These are phyloP conservation scores for Aegilops tauschii DNA, from an alignment of 176 grass and related monocot species.

Conservation along the genomic window DNA sequence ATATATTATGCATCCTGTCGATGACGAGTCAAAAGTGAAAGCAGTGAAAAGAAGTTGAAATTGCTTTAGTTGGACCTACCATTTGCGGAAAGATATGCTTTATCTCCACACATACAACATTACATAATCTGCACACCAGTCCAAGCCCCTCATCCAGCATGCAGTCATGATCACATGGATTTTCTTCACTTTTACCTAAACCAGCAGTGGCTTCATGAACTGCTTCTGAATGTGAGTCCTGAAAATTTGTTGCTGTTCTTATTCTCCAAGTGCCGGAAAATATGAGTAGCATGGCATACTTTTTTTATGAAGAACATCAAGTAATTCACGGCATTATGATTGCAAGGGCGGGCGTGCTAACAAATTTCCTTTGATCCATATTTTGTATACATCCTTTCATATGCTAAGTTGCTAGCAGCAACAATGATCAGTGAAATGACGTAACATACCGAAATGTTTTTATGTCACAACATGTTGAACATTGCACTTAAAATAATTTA, in stretches of 20 bases:
- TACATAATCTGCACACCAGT: conserved; percentile 59
- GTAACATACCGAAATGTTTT: neutral
- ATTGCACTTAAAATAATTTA: neutral
- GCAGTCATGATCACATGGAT: conserved; percentile 68
- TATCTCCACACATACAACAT: conserved; percentile 57
- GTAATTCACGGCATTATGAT: neutral
- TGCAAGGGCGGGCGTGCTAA: neutral
- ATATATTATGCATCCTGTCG: neutral
- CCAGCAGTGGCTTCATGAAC: conserved; percentile 3
- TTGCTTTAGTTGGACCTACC: conserved; percentile 42
- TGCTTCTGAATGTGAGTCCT: conserved; percentile 45
- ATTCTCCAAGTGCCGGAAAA: conserved; percentile 6
- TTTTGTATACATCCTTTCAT: neutral
- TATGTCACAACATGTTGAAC: neutral
- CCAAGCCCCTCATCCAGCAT: conserved; percentile 63
- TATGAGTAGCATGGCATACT: neutral
- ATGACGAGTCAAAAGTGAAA: neutral
- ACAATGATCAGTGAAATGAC: neutral
- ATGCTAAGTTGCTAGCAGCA: neutral
- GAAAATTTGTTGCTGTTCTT: conserved; percentile 19
- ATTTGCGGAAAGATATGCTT: conserved; percentile 71
- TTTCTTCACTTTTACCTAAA: conserved; percentile 38
- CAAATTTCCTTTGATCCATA: neutral
- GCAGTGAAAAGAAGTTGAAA: neutral
- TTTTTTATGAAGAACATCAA: neutral